Evolutionary conservation across 345 rosid species (phyloP), one percentile per base, ranked within the genome.

Genomic region (Lagerstroemia speciosa): DNA sequence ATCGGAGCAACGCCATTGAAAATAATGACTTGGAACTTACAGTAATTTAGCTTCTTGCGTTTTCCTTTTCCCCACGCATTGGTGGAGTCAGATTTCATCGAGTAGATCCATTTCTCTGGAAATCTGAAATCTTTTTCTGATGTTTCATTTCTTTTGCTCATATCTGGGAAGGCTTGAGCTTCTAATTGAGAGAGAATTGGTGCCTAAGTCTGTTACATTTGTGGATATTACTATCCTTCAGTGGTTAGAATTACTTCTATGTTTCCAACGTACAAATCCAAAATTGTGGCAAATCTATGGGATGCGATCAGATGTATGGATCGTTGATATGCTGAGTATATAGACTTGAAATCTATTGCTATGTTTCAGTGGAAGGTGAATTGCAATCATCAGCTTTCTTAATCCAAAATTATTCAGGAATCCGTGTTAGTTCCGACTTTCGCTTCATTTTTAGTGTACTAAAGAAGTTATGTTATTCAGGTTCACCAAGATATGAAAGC

Each of bases 401-500:
- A 52, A 24, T 24, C 62, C 14, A 29, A 27, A 26, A 26, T 57
- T 15, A 14, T 26, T 57, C 57, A 2, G 8, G n/a, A 22, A 50
- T 3, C 5, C 26, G 5, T 24, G 11, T 9, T 10, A 6, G 57
- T 22, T 17, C 57, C 3, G 9, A 15, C n/a, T 52, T 52, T 52
- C 26, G 24, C 27, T 11, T 30, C 30, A 9, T 14, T 6, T 12
- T 30, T n/a, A 8, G 60, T n/a, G 0, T 9, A 24, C 15, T 14
- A 12, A 27, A 29, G 17, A 26, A 27, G 1, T 14, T 11, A 27
- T 27, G 32, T 65, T 45, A 5, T 38, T 70, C 90, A 95, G 98
- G 98, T 90, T 65, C 97, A 85, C 38, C 92, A 90, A 30, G 88
- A 87, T 31, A 95, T 92, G 97, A 79, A 72, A 40, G 93, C 92